Evolutionary conservation across 352 stramenopile genomes (phyloP).

Genomic region (Peronosclerospora sorghi): DNA sequence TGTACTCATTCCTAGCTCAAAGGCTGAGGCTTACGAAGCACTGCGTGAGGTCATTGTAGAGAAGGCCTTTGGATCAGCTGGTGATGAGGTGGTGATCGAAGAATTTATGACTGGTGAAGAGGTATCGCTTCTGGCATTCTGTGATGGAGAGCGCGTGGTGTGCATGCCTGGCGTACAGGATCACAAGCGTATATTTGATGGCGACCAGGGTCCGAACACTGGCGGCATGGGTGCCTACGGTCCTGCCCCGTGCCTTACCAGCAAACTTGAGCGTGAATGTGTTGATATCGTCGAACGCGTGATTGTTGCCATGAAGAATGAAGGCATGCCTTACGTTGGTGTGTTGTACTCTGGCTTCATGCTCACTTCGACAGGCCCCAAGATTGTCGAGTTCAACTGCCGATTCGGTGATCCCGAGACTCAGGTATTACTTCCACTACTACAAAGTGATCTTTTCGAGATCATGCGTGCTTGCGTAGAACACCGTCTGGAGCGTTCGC

Average conservation of each 20-base stretch:
- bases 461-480: slow-evolving; percentile 94
- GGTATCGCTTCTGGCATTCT: slow-evolving; percentile 96
- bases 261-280: slow-evolving; percentile 87
- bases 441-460: slow-evolving; percentile 97
- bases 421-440: slow-evolving; percentile 94
- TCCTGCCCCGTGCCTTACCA: slow-evolving; percentile 93
- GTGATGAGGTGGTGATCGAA: slow-evolving; percentile 97
- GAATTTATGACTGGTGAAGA: slow-evolving; percentile 97
- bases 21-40: slow-evolving; percentile 86
- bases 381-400: slow-evolving; percentile 99
- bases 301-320: slow-evolving; percentile 79
- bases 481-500: slow-evolving; percentile 76
- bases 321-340: slow-evolving; percentile 97
- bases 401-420: slow-evolving; percentile 99
- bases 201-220: slow-evolving; percentile 97
- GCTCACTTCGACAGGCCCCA: slow-evolving; percentile 81
- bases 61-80: slow-evolving; percentile 91
- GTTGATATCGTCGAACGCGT: slow-evolving; percentile 75
- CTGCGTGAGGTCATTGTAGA: slow-evolving; percentile 97
- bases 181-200: slow-evolving; percentile 98
- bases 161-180: slow-evolving; percentile 97
- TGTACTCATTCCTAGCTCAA: slow-evolving; percentile 92
- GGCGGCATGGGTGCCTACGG: slow-evolving; percentile 98
- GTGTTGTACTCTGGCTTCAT: slow-evolving; percentile 99
- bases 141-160: slow-evolving; percentile 91